A percentile compares a stretch with the other conserved stretches of the same genome.
phyloP scores from a whole-genome alignment of 2,329 filamentous ascomycete genomes.

The Fusarium chuoi region DNA sequence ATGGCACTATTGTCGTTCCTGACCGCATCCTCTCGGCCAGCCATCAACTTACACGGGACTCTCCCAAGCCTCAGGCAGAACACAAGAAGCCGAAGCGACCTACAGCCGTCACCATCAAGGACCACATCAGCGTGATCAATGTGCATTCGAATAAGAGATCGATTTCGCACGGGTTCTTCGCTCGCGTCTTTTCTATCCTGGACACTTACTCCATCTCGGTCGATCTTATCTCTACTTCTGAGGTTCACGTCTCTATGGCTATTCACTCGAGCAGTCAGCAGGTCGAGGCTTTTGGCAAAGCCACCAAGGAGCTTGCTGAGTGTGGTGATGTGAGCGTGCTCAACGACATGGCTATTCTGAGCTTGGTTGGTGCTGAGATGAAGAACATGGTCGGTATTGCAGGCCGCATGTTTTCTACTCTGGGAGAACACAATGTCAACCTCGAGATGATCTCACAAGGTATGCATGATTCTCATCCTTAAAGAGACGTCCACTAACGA shows the following conservation, averaged over 20 bases:
- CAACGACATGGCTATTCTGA: constrained; percentile 93
- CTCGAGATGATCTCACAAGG: constrained; percentile 99
- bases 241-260: constrained; percentile 98
- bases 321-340: constrained; percentile 93
- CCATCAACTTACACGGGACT: constrained; percentile 67
- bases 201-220: constrained; percentile 89
- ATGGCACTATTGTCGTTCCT: constrained; percentile 85
- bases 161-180: constrained; percentile 95
- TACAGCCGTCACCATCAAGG: constrained; percentile 96
- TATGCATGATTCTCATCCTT: constrained; percentile 52
- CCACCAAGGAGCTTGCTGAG: constrained; percentile 77
- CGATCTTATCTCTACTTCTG: constrained; percentile 94
- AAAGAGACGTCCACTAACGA: not conserved
- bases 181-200: constrained; percentile 90
- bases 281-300: constrained; percentile 71
- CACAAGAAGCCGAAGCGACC: constrained; percentile 75
- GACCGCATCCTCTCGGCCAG: constrained; percentile 68
- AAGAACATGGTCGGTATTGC: constrained; percentile 97
- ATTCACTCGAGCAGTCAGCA: constrained; percentile 81
- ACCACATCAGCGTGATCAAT: constrained; percentile 96
- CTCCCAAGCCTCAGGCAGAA: constrained; percentile 50
- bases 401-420: constrained; percentile 92
- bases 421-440: constrained; percentile 94
- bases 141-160: constrained; percentile 98
- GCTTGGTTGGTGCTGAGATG: constrained; percentile 93